Conservation (phyloP, 345 rosid genomes). For the Heritiera fomes region DNA sequence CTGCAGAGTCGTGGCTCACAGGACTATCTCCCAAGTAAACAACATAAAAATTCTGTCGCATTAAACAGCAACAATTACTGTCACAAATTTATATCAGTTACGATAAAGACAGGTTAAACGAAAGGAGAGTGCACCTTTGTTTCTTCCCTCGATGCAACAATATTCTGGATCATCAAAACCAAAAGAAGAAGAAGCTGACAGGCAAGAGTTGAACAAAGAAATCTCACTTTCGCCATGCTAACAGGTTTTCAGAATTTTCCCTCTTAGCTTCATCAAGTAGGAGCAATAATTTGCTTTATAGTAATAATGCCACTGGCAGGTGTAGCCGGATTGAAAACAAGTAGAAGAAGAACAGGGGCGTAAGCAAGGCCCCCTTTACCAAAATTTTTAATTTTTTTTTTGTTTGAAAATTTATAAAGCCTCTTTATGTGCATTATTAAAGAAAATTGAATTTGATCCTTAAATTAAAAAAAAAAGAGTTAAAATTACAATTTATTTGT, state of each 20-base stretch:
- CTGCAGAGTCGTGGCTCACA: conserved; percentile 25
- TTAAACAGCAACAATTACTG: neutral
- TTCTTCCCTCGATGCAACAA: conserved; percentile 34
- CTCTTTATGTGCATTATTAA: no score
- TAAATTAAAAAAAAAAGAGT: no score
- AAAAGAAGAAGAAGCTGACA: conserved; percentile 27
- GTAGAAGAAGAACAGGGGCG: no score
- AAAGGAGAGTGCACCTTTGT: conserved; percentile 35
- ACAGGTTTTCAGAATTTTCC: neutral
- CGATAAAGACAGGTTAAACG: neutral
- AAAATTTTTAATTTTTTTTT: no score
- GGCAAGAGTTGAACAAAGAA: conserved; percentile 24
- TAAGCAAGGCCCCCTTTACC: no score
- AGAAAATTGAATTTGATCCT: no score
- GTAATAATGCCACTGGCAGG: conserved; percentile 16
- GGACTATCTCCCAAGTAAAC: conserved; percentile 49
- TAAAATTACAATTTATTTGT: no score
- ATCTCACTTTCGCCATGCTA: conserved; percentile 37
- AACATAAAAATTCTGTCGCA: conserved; percentile 48
- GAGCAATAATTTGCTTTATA: conserved; percentile 12
- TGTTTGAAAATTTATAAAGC: no score
- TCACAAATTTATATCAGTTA: neutral
- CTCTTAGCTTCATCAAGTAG: conserved; percentile 18
- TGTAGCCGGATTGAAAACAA: conserved; percentile 6
- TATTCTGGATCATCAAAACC: conserved; percentile 25